Evolutionary conservation across 139 green algal species (phyloP).

Genomic region (Astrephomene gubernaculifera): DNA sequence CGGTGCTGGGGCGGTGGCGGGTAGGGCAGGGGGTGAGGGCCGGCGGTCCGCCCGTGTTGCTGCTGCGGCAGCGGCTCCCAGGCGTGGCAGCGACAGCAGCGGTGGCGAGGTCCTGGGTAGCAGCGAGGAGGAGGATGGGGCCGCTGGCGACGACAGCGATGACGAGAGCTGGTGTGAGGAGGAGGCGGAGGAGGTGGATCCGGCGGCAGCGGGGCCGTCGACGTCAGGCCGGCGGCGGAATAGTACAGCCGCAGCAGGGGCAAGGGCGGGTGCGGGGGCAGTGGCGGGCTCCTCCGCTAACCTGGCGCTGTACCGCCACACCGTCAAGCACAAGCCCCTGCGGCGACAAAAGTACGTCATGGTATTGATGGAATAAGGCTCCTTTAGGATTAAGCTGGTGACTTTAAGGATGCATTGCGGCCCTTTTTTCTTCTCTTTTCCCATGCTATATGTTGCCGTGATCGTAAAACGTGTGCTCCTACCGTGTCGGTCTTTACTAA

Average conservation of each 20-base stretch:
- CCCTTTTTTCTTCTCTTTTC: neutral
- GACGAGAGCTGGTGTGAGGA: too few relatives aligned
- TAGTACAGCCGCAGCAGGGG: too few relatives aligned
- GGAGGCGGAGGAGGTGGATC: too few relatives aligned
- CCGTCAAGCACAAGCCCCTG: neutral
- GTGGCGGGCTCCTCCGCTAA: neutral
- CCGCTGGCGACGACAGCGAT: too few relatives aligned
- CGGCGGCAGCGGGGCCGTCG: too few relatives aligned
- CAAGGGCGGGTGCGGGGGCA: too few relatives aligned
- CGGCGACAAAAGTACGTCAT: neutral
- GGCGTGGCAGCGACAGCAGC: too few relatives aligned
- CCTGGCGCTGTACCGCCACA: neutral
- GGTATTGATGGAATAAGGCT: neutral
- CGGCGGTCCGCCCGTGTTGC: too few relatives aligned
- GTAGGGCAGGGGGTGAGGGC: too few relatives aligned
- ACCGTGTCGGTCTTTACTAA: neutral
- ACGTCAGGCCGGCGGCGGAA: too few relatives aligned
- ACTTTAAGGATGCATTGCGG: neutral
- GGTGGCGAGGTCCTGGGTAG: neutral
- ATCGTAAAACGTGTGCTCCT: neutral
- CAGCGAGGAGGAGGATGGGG: neutral
- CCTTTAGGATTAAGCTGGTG: neutral
- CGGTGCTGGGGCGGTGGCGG: too few relatives aligned
- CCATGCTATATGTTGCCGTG: neutral
- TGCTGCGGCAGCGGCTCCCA: neutral